A percentile compares a stretch with the other conserved stretches of the same genome.
Evolutionary conservation across 768 basidiomycete species (phyloP).

Genomic region (Hemileccinum impolitum): DNA sequence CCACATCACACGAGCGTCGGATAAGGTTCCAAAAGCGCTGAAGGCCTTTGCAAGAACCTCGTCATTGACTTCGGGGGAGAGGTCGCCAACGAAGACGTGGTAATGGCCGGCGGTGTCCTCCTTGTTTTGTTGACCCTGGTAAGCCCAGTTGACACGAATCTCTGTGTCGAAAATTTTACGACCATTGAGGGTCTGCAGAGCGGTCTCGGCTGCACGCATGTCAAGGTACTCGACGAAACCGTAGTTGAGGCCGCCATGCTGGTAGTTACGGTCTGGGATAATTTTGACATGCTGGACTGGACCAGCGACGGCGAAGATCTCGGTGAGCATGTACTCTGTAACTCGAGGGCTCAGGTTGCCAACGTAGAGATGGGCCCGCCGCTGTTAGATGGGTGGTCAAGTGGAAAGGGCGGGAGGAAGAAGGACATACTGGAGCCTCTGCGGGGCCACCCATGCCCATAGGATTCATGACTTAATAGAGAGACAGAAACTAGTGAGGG

Average conservation of each 20-base stretch:
- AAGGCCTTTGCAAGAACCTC: constrained; percentile 96
- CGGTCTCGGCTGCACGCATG: constrained; percentile 98
- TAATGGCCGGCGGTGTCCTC: constrained; percentile 97
- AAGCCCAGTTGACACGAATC: constrained; percentile 99
- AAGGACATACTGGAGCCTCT: constrained; percentile 69
- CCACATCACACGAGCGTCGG: constrained; percentile 99
- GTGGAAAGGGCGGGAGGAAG: not conserved
- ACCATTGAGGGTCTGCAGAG: constrained; percentile 96
- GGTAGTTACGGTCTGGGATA: constrained; percentile 98
- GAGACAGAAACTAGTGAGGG: constrained; percentile 24
- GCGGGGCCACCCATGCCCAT: constrained; percentile 68
- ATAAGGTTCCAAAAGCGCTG: constrained; percentile 93
- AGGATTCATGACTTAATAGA: constrained; percentile 65
- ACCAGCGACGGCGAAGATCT: constrained; percentile 95
- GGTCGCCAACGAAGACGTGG: constrained; percentile 99
- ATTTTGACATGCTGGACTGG: constrained; percentile 99
- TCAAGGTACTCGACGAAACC: constrained; percentile 99
- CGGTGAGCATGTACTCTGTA: constrained; percentile 98
- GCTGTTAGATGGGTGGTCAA: constrained; percentile 39
- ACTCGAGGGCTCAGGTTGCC: constrained; percentile 97
- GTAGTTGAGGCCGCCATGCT: constrained; percentile 98
- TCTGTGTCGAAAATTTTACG: constrained; percentile 99
- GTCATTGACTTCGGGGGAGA: constrained; percentile 98
- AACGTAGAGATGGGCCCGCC: constrained; percentile 97
- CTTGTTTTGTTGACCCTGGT: constrained; percentile 97